These are phyloP conservation scores for Jamesozyma piceae DNA, from an alignment of 805 yeast species.

Conservation along the genomic window DNA sequence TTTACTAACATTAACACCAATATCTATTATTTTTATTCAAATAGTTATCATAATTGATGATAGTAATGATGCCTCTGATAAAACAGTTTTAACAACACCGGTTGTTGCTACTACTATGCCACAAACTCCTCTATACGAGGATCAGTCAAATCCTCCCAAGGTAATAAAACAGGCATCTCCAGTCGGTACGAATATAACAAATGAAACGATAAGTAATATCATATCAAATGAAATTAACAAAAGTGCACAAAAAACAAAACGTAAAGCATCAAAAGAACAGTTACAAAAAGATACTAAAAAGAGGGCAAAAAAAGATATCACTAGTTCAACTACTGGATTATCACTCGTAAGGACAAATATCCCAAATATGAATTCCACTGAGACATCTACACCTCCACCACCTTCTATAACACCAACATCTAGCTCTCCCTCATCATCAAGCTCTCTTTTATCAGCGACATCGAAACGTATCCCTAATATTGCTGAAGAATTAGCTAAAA, in stretches of 20 bases:
- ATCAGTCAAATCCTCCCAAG: too few relatives aligned
- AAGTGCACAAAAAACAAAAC: neutral
- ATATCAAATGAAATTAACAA: neutral
- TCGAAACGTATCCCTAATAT: constrained; percentile 18
- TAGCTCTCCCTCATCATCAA: neutral
- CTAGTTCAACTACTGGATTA: neutral
- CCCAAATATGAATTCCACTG: neutral
- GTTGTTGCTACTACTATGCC: neutral
- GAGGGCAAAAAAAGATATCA: neutral
- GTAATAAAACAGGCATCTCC: neutral
- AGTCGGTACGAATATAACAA: neutral
- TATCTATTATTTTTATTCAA: neutral
- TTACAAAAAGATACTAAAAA: neutral
- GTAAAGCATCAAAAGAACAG: neutral
- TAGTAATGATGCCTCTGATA: neutral
- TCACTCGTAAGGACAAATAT: neutral
- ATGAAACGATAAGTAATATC: neutral
- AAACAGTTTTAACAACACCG: neutral
- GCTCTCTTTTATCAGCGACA: neutral
- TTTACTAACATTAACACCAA: neutral
- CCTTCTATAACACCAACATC: neutral
- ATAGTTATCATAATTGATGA: constrained; percentile 4
- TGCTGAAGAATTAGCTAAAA: constrained; percentile 28
- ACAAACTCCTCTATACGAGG: too few relatives aligned
- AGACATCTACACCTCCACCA: neutral